phyloP scores from a whole-genome alignment of 768 basidiomycete genomes.

The Agrocybe pediades region DNA sequence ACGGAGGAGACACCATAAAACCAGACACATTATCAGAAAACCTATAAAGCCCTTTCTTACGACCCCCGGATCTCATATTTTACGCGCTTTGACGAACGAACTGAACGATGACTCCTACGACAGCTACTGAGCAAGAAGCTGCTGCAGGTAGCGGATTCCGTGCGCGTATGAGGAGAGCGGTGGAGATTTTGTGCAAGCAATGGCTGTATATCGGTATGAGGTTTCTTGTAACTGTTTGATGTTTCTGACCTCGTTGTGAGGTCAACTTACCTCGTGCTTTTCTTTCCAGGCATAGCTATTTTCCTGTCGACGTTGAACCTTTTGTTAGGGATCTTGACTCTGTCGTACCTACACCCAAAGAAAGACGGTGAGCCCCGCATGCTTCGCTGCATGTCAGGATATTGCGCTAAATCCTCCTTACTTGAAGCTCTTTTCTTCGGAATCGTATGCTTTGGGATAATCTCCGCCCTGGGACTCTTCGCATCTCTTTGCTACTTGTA shows the following conservation, averaged over 20 bases:
- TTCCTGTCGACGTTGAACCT: slow-evolving; percentile 28
- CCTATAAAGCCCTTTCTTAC: neutral
- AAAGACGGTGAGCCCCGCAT: slow-evolving; percentile 22
- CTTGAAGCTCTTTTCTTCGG: slow-evolving; percentile 28
- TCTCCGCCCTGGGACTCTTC: slow-evolving; percentile 30
- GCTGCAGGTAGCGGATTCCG: slow-evolving; percentile 23
- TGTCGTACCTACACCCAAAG: slow-evolving; percentile 31
- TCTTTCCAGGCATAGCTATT: slow-evolving; percentile 28
- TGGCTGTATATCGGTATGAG: slow-evolving; percentile 27
- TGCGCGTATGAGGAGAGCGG: slow-evolving; percentile 13
- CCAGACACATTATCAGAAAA: neutral
- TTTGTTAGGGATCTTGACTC: slow-evolving; percentile 26
- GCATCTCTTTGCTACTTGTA: slow-evolving; percentile 30
- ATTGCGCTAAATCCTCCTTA: neutral
- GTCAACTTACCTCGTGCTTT: neutral
- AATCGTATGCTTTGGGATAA: slow-evolving; percentile 23
- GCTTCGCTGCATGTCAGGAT: neutral
- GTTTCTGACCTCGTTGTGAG: neutral
- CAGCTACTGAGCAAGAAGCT: slow-evolving; percentile 7
- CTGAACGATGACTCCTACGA: neutral
- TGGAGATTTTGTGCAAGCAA: slow-evolving; percentile 16
- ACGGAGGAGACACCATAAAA: neutral
- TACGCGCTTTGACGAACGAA: neutral
- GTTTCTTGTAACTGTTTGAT: too few species aligned
- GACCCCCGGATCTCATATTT: neutral